Evolutionary conservation across 768 basidiomycete species (phyloP), one percentile per base, ranked within the genome.

Genomic region (Suillus decipiens): DNA sequence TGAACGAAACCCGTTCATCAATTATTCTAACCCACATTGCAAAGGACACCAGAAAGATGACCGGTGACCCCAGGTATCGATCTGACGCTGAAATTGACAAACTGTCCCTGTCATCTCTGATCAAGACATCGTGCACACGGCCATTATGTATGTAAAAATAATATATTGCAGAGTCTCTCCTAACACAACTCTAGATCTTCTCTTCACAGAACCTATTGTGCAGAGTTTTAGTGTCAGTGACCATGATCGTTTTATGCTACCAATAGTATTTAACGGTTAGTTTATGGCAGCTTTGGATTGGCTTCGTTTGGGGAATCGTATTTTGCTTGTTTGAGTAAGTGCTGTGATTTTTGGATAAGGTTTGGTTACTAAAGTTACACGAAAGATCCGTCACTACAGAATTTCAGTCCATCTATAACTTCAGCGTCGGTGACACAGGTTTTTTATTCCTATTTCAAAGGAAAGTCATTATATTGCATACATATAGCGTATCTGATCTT

Each of bases 221-320:
- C 77, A 82, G 5, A 85, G 85, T 68, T 89, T 94, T 70, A 86
- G 84, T 70, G 88, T 89, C 65, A 61, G 83, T 76, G 31, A 33
- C 9, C 47, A 43, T 22, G 45, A 22, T n/a, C 1, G 6, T 14
- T 22, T 33, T 34, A 22, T 51, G 28, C 4, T 2, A 48, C 50
- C 19, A 15, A 9, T 31, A 3, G 9, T 10, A 39, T 22, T 31
- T 7, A 1, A 28, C 8, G n/a, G 41, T 54, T 4, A 31, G 12
- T 56, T 59, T 24, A 24, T 41, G 33, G 5, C 70, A 90, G 87
- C 64, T 88, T 14, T 89, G 87, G 86, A 74, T 84, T 41, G 85
- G 84, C 51, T 84, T 91, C 62, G 83, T 83, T 0, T 92, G 90
- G 89, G 90, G 89, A 0, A 81, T 89, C 1, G 72, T 86, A n/a